Conservation (phyloP, 257 asterid genomes). For the Linaria vulgaris region DNA sequence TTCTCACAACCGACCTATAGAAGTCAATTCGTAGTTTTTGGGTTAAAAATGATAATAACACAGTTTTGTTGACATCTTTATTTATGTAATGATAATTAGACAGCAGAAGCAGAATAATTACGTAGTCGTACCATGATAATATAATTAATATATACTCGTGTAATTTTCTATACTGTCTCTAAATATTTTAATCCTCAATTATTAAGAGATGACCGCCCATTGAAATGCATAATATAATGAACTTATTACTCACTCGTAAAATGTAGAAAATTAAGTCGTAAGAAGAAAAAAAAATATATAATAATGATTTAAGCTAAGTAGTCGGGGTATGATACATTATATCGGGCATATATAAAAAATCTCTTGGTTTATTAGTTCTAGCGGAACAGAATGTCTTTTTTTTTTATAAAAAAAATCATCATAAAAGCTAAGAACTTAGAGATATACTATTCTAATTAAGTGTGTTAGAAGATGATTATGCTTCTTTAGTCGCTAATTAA, state of each 20-base stretch:
- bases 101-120: slow-evolving; percentile 1
- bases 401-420: no score
- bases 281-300: neutral
- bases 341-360: neutral
- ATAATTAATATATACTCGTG: neutral
- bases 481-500: no score
- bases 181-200: neutral
- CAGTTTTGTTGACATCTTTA: neutral
- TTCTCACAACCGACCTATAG: neutral
- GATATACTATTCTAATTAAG: no score
- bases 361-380: no score
- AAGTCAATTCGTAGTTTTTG: slow-evolving; percentile 18
- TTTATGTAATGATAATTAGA: neutral
- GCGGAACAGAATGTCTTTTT: no score
- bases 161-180: neutral
- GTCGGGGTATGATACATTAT: neutral
- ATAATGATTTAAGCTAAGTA: neutral
- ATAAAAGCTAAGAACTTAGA: no score
- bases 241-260: no score
- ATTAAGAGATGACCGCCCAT: slow-evolving; percentile 15
- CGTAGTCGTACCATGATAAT: slow-evolving; percentile 12
- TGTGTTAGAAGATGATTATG: no score
- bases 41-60: neutral
- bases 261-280: no score
- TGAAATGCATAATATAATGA: no score